Percentiles rank a stretch among this genome's conserved stretches.
phyloP scores from a whole-genome alignment of 2,329 filamentous ascomycete species.

The Phyllosticta citrichinensis region DNA sequence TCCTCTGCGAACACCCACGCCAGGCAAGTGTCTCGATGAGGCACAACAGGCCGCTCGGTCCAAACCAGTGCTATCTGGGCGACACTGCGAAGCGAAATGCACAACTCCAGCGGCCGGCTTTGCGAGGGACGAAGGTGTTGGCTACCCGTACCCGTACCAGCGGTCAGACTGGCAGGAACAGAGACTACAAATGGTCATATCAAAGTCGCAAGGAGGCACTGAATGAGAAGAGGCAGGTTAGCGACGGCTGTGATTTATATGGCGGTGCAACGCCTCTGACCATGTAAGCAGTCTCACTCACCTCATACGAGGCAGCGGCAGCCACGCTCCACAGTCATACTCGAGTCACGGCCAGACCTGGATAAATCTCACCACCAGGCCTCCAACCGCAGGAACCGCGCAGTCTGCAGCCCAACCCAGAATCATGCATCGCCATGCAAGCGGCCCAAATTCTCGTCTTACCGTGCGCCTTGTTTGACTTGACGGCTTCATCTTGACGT shows the following conservation, averaged over 20 bases:
- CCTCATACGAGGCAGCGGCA: neutral
- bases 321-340: neutral
- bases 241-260: neutral
- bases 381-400: neutral
- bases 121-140: conserved; percentile 1
- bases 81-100: conserved; percentile 6
- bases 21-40: conserved; percentile 1
- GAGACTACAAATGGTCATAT: conserved; percentile 9
- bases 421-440: neutral
- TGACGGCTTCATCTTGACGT: neutral
- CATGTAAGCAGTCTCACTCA: neutral
- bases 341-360: neutral
- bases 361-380: neutral
- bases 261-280: neutral
- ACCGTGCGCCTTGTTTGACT: neutral
- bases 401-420: neutral
- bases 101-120: conserved; percentile 8
- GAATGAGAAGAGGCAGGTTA: neutral
- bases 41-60: conserved; percentile 4
- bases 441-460: neutral
- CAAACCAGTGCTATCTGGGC: conserved; percentile 4
- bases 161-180: conserved; percentile 10
- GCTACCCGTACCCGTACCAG: conserved; percentile 2
- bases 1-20: conserved; percentile 8
- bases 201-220: conserved; percentile 9